Evolutionary conservation across 2,329 filamentous ascomycete species (phyloP), one percentile per base, ranked within the genome.

Genomic region (Phaeosphaeriaceae sp.): DNA sequence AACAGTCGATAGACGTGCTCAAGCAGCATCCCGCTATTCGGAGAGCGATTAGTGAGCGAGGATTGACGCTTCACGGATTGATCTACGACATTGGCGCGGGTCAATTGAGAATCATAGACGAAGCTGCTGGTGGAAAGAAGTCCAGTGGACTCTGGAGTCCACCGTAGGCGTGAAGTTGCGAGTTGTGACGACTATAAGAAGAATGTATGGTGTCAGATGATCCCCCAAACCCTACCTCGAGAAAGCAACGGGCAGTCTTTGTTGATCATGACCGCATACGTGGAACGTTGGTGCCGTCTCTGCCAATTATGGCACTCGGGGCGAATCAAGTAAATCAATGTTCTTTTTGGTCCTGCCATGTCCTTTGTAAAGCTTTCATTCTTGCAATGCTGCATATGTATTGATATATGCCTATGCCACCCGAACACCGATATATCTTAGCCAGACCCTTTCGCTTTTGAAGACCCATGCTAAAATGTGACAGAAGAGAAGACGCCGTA

Each of bases 61-160:
- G 89, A 1, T 78, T 97, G 44, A 81, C 89, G 77, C 85, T 96
- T 6, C 91, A 95, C 75, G 92, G 91, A n/a, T 83, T 89, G 54
- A 82, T 96, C 15, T 94, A 92, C 75, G 89, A 95, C 69, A 82
- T 89, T 59, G 84, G 74, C 4, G 83, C 75, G 23, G 86, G 86
- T n/a, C 73, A 83, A 49, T 77, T 89, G 67, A 80, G 83, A 55
- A 80, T 86, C 59, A 65, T 89, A 58, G 82, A 85, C 9, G 61
- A 68, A 28, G 21, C 51, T 10, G 60, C 52, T 8, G 58, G 43
- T 4, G 40, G n/a, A 13, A 56, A 40, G 19, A 61, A 59, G 49
- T 24, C 43, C 17, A 59, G 52, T n/a, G 58, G 55, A 8, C 66
- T 67, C 24, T 65, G 64, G 55, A 56, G 40, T 19, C 64, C 64